A percentile compares a stretch with the other conserved stretches of the same genome.
Evolutionary conservation across 371 early-diverging fungal genomes (phyloP).

Genomic region (Apophysomyces trapeziformis): DNA sequence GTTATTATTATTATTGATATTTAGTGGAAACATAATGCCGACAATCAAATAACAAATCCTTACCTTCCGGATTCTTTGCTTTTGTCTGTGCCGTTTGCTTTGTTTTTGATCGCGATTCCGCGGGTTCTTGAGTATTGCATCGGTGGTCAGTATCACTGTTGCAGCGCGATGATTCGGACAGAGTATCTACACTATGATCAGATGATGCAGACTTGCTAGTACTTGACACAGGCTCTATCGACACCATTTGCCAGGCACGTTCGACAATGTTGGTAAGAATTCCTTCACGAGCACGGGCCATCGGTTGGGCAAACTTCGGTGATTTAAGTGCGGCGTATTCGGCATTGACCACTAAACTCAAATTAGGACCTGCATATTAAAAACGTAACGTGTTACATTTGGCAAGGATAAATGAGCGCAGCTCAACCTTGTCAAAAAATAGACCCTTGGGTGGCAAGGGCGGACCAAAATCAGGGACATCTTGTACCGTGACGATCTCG

Average conservation of each 20-base stretch:
- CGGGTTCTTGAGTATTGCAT: neutral
- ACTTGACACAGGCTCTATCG: conserved; percentile 10
- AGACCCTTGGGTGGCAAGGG: conserved; percentile 63
- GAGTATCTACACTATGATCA: neutral
- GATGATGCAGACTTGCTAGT: conserved; percentile 2
- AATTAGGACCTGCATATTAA: conserved; percentile 19
- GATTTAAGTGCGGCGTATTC: conserved; percentile 78
- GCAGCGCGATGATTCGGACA: neutral
- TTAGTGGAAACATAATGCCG: too few relatives aligned
- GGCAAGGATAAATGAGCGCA: conserved; percentile 61
- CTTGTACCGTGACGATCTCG: conserved; percentile 56
- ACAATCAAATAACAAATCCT: too few relatives aligned
- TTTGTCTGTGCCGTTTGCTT: too few relatives aligned
- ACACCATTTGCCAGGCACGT: conserved; percentile 26
- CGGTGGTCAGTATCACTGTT: conserved; percentile 1
- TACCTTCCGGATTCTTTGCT: conserved; percentile 2
- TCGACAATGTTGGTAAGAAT: conserved; percentile 50
- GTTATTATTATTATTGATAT: neutral
- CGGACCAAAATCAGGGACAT: conserved; percentile 71
- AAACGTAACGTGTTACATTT: conserved; percentile 22
- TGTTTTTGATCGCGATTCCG: neutral
- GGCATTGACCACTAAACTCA: conserved; percentile 61
- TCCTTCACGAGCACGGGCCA: conserved; percentile 59
- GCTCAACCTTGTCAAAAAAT: conserved; percentile 50
- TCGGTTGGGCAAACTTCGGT: conserved; percentile 59